Conservation (phyloP, 2,329 filamentous ascomycete genomes). For the Penicillium sp. region DNA sequence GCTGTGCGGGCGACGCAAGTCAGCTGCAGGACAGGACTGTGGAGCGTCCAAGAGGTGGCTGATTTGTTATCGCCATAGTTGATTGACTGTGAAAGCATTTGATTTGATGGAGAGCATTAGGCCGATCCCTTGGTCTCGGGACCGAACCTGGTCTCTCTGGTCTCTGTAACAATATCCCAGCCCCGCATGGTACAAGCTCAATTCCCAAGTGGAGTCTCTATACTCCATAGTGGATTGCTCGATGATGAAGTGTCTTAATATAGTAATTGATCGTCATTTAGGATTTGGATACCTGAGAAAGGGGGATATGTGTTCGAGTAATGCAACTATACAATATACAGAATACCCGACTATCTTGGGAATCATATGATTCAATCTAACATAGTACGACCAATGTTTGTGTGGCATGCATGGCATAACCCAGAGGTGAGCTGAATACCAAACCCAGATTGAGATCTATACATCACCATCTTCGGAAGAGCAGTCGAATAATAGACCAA, state of each 20-base stretch:
- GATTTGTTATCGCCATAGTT: slow-evolving; percentile 29
- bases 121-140: slow-evolving; percentile 16
- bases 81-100: slow-evolving; percentile 22
- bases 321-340: too few relatives aligned
- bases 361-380: background rate
- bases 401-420: background rate
- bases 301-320: background rate
- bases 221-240: background rate
- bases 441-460: background rate
- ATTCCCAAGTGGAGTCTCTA: slow-evolving; percentile 1
- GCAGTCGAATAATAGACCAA: background rate
- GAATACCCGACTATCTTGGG: background rate
- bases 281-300: slow-evolving; percentile 7
- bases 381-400: background rate
- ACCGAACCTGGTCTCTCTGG: slow-evolving; percentile 10
- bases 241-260: slow-evolving; percentile 10
- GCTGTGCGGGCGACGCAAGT: slow-evolving; percentile 20
- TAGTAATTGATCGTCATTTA: slow-evolving; percentile 21
- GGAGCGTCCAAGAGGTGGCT: slow-evolving; percentile 20
- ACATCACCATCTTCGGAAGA: background rate
- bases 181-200: slow-evolving; percentile 24
- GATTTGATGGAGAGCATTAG: slow-evolving; percentile 17
- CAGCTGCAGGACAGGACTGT: slow-evolving; percentile 26
- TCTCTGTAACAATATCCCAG: slow-evolving; percentile 12
- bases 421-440: background rate